phyloP scores from a whole-genome alignment of 2,329 filamentous ascomycete genomes.

The Zymoseptoria tritici region DNA sequence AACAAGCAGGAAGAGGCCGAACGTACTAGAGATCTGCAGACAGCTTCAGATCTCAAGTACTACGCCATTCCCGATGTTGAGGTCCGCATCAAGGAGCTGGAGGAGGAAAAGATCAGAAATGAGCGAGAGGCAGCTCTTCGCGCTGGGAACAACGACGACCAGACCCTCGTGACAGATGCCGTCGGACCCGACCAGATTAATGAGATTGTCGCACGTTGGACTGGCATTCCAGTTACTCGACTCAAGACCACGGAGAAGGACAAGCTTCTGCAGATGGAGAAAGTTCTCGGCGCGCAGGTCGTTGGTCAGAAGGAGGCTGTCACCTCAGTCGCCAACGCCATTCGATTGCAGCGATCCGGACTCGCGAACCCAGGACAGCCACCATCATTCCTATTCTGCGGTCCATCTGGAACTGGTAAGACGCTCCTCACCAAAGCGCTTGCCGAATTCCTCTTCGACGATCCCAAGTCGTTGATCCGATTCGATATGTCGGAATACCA shows the following conservation, averaged over 20 bases:
- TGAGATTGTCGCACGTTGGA: conserved; percentile 94
- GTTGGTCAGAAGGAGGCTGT: conserved; percentile 94
- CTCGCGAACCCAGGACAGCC: conserved; percentile 94
- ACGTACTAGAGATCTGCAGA: conserved; percentile 73
- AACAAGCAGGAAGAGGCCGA: conserved; percentile 92
- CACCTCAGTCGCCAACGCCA: conserved; percentile 86
- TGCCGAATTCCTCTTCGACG: conserved; percentile 96
- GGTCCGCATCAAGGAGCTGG: conserved; percentile 68
- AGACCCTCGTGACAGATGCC: conserved; percentile 75
- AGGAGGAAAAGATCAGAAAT: conserved; percentile 70
- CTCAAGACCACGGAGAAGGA: conserved; percentile 95
- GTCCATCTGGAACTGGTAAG: conserved; percentile 96
- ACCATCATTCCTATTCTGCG: conserved; percentile 97
- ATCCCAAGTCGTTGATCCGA: conserved; percentile 93
- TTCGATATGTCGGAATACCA: conserved; percentile 99
- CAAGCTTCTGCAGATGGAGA: conserved; percentile 97
- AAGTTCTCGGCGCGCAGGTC: conserved; percentile 71
- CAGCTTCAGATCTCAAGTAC: conserved; percentile 90
- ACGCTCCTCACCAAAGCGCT: conserved; percentile 94
- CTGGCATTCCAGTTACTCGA: conserved; percentile 92
- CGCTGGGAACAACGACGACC: conserved; percentile 51
- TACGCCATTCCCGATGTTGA: conserved; percentile 94
- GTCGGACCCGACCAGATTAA: conserved; percentile 98
- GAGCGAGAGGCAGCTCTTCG: conserved; percentile 58
- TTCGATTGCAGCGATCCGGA: conserved; percentile 88